Evolutionary conservation across 257 asterid genomes (phyloP), one percentile per base, ranked within the genome.

Genomic region (Capsicum baccatum): DNA sequence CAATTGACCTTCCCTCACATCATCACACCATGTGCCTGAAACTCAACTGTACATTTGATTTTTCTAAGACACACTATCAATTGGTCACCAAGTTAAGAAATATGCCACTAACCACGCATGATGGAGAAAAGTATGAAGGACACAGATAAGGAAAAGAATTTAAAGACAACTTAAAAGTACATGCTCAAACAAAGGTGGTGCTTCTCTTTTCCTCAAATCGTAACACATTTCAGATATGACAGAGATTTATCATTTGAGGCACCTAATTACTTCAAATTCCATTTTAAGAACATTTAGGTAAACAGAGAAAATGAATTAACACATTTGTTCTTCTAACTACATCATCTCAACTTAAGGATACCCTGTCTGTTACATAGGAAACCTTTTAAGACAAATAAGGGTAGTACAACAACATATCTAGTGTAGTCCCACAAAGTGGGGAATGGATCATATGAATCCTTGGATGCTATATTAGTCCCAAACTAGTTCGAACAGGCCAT

Each of bases 191-290:
- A 70, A 70, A 71, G 79, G 63, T 63, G 26, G 59, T 50, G 62
- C 48, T 35, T 76, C 62, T 52, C 42, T 52, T 26, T 13, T 13
- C 26, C 48, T 52, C 81, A 76, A 50, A 52, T 52, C 14, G 81
- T 26, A 73, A 74, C 62, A 74, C 21, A 0, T 26, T 76, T 54
- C 63, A 76, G 48, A 21, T 56, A 52, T 26, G 48, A 52, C 48
- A 21, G 81, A 76, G 14, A 19, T 8, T 76, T 13, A 76, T 76
- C 81, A 50, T 33, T 76, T 52, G 42, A 26, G 1, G 26, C 81
- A 76, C 59, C 81, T 52, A 56, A 48, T 54, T 76, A 76, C 48
- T 14, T 76, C 26, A 76, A 52, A 52, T 76, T 50, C 47, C 81
- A 52, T 76, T 14, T 12, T 14, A 6, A 76, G 13, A 76, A 2